Evolutionary conservation across 352 stramenopile genomes (phyloP), one percentile per base, ranked within the genome.

Genomic region (Thraustochytrium striatum): DNA sequence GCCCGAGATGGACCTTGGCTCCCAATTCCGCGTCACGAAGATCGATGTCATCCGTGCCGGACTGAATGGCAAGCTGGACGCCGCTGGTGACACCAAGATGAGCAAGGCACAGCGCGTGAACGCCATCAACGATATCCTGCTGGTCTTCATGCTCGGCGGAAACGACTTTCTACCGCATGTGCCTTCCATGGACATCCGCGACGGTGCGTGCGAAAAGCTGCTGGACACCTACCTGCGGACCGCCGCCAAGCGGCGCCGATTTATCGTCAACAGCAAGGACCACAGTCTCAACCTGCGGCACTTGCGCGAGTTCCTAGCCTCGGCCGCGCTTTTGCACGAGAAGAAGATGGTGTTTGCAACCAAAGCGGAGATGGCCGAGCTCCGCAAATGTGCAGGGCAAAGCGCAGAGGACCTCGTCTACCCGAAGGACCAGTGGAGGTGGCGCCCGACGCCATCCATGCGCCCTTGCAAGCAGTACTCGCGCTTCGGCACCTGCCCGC

Each of bases 71-170:
- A n/a, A n/a, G n/a, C n/a, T n/a, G n/a, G n/a, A n/a, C n/a, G n/a
- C n/a, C n/a, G n/a, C n/a, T n/a, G 43, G 97, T 97, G 78, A 75
- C 86, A 62, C 98, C 97, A 85, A 70, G 1, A n/a, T 70, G 21
- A 70, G 0, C 41, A 16, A 21, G 98, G 98, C 85, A 57, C 91
- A 98, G 82, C 97, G 99, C 58, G 95, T 99, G 87, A 87, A 95
- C 72, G 82, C 99, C n/a, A 86, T 99, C 41, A 96, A 99, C 85
- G 97, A 99, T 87, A 96, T 99, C 85, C 93, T 99, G 9, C 98
- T 98, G 82, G 89, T 98, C 44, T 99, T 94, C 86, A 98, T 98
- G 86, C 92, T 98, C 61, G 94, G 98, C 1, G 96, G 96, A 28
- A 99, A 99, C 86, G 96, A 99, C 88, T 99, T 99, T 84, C 87